Conservation (phyloP, 352 stramenopile genomes). For the Globisporangium okanoganense region DNA sequence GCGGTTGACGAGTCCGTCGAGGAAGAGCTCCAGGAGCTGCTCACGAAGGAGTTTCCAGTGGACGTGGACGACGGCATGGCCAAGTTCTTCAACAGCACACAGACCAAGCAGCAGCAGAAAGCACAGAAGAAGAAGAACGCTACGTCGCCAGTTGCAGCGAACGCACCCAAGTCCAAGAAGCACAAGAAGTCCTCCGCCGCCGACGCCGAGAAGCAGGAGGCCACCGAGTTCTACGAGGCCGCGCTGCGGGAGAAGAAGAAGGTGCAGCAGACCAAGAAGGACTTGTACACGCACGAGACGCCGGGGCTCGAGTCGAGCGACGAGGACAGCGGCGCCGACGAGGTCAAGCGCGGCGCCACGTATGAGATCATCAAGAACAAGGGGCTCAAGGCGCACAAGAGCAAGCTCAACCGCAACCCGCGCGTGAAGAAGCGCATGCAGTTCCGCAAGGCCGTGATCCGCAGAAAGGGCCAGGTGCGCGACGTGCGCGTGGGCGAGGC, state of each 20-base stretch:
- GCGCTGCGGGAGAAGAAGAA: conserved; percentile 44
- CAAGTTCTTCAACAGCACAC: conserved; percentile 54
- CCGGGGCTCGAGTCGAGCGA: conserved; percentile 45
- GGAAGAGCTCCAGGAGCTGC: conserved; percentile 55
- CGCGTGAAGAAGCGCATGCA: conserved; percentile 98
- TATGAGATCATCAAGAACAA: conserved; percentile 98
- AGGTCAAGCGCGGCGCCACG: conserved; percentile 88
- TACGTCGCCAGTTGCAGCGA: background rate
- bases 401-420: conserved; percentile 98
- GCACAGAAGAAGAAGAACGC: conserved; percentile 19
- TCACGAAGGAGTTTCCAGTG: conserved; percentile 59
- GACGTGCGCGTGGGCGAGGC: conserved; percentile 87
- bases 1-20: conserved; percentile 53
- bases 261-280: conserved; percentile 67
- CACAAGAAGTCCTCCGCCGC: conserved; percentile 42
- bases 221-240: conserved; percentile 73
- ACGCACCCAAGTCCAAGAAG: conserved; percentile 29
- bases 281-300: conserved; percentile 73
- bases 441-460: conserved; percentile 97
- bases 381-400: conserved; percentile 97
- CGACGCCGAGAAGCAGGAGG: conserved; percentile 46
- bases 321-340: conserved; percentile 69
- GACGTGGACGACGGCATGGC: conserved; percentile 56
- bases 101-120: conserved; percentile 8
- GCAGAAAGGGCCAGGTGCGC: conserved; percentile 96